Evolutionary conservation across 2,329 filamentous ascomycete genomes (phyloP).

Genomic region (Fusarium albosuccineum): DNA sequence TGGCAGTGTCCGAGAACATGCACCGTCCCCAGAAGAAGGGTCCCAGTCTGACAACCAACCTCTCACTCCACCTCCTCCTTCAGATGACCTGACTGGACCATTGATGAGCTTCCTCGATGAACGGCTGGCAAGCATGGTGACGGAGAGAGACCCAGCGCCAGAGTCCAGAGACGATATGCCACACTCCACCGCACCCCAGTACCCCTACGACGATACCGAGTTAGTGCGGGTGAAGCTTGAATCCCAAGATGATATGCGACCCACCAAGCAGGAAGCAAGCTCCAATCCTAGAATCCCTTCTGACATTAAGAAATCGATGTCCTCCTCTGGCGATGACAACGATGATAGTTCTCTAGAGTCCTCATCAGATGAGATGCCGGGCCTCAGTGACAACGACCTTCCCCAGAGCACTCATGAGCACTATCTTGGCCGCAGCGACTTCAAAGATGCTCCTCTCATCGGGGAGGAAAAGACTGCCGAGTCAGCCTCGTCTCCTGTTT

Average conservation of each 20-base stretch:
- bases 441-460: not conserved
- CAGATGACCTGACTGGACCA: not conserved
- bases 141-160: not conserved
- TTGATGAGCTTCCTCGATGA: constrained; percentile 5
- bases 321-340: not conserved
- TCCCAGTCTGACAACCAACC: not conserved
- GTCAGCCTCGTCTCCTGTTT: constrained; percentile 5
- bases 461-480: not conserved
- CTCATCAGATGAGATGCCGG: constrained; percentile 1
- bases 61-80: not conserved
- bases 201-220: not conserved
- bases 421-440: not conserved
- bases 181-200: constrained; percentile 20
- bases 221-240: constrained; percentile 18
- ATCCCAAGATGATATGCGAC: not conserved
- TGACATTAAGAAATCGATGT: not conserved
- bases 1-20: not conserved
- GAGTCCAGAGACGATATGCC: constrained; percentile 1
- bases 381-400: not conserved
- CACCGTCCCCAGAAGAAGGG: not conserved
- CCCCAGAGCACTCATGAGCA: not conserved
- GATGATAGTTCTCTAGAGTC: not conserved
- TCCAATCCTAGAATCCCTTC: not conserved
- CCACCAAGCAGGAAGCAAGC: constrained; percentile 14
- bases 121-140: not conserved